These are phyloP conservation scores for Macaranga tanarius DNA, from an alignment of 441 rosid species.

Conservation along the genomic window DNA sequence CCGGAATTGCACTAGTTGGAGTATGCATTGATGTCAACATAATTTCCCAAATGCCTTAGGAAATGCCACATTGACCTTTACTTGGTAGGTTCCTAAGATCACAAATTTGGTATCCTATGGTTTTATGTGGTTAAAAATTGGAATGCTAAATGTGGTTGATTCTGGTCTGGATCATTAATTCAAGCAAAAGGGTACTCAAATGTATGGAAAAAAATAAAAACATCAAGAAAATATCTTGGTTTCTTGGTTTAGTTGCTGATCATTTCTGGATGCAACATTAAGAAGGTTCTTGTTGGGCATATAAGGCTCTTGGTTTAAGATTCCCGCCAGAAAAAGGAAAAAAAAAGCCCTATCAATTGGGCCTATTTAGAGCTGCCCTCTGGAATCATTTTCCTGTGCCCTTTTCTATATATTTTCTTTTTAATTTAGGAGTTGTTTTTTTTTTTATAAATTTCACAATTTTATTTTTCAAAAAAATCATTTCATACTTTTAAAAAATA, in stretches of 20 bases:
- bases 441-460: no score
- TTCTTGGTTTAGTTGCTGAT: not conserved
- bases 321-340: no score
- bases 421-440: no score
- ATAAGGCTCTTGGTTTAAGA: not conserved
- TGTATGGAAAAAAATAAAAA: not conserved
- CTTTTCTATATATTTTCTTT: no score
- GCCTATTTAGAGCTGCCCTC: no score
- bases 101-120: not conserved
- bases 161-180: not conserved
- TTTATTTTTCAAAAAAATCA: no score
- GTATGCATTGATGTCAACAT: not conserved
- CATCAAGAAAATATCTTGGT: not conserved
- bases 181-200: not conserved
- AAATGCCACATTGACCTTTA: not conserved
- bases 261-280: not conserved
- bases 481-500: no score
- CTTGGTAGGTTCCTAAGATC: not conserved
- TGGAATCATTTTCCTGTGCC: no score
- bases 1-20: not conserved
- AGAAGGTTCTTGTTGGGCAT: no score
- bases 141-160: not conserved
- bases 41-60: not conserved
- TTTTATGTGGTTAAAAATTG: not conserved
- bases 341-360: no score